Evolutionary conservation across 2,329 filamentous ascomycete species (phyloP).

Genomic region (Paraphaeosphaeria sporulosa): DNA sequence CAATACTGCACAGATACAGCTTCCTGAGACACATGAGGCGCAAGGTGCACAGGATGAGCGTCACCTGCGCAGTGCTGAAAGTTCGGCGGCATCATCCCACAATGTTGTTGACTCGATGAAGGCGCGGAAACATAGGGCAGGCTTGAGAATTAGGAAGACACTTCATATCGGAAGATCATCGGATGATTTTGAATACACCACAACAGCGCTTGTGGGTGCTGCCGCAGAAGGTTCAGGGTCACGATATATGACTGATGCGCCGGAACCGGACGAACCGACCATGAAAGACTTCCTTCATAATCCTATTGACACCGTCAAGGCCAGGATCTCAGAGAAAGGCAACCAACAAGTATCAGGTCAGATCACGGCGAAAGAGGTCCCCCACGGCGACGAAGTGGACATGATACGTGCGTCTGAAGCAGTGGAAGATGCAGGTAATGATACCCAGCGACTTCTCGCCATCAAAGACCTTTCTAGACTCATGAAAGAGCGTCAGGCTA

Average conservation of each 20-base stretch:
- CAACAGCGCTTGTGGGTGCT: conserved; percentile 26
- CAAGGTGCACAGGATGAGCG: background rate
- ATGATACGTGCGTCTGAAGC: conserved; percentile 44
- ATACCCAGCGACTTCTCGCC: conserved; percentile 26
- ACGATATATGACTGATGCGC: conserved; percentile 24
- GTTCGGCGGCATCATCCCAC: background rate
- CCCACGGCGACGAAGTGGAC: conserved; percentile 48
- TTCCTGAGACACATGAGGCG: background rate
- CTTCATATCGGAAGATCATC: conserved; percentile 32
- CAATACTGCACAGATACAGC: background rate
- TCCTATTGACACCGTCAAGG: conserved; percentile 34
- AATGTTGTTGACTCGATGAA: conserved; percentile 11
- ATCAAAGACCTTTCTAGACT: conserved; percentile 27
- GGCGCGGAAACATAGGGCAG: conserved; percentile 31
- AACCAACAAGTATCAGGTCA: conserved; percentile 37
- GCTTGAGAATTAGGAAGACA: conserved; percentile 30
- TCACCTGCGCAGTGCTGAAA: background rate
- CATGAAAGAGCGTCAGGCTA: conserved; percentile 40
- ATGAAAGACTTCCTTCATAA: conserved; percentile 35
- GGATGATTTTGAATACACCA: conserved; percentile 21
- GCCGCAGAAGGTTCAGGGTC: conserved; percentile 25
- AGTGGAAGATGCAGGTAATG: conserved; percentile 22
- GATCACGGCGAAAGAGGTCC: conserved; percentile 54
- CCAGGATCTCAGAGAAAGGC: conserved; percentile 30
- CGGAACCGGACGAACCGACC: conserved; percentile 28